Evolutionary conservation across 352 stramenopile species (phyloP).

Genomic region (Hyaloperonospora arabidopsidis): DNA sequence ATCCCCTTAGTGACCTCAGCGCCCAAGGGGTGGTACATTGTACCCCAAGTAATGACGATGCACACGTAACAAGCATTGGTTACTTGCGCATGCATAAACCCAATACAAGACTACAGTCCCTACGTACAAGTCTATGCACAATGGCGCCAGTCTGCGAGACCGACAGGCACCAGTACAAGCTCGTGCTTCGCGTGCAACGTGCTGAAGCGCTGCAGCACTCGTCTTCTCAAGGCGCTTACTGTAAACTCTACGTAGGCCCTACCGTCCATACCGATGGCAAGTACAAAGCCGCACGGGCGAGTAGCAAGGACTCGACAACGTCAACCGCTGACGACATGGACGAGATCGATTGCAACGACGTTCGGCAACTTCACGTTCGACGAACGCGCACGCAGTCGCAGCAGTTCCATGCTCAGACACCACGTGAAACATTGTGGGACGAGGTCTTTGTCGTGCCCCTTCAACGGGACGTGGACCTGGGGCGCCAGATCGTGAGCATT

Average conservation of each 20-base stretch:
- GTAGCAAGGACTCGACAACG: constrained; percentile 25
- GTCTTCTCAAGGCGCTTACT: constrained; percentile 54
- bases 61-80: no score
- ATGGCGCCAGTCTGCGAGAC: not conserved
- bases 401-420: constrained; percentile 25
- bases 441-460: constrained; percentile 47
- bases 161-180: constrained; percentile 24
- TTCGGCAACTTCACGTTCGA: constrained; percentile 34
- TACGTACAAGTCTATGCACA: no score
- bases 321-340: no score
- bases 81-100: no score
- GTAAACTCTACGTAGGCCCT: constrained; percentile 55
- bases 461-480: constrained; percentile 14
- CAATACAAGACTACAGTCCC: no score
- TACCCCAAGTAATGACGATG: no score
- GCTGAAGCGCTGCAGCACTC: constrained; percentile 39
- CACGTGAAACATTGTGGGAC: constrained; percentile 47
- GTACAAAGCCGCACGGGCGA: constrained; percentile 16
- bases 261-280: constrained; percentile 42
- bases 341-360: constrained; percentile 5
- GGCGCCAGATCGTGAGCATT: constrained; percentile 45
- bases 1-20: no score
- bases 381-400: constrained; percentile 38
- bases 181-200: constrained; percentile 51
- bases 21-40: no score